These are phyloP conservation scores for Hypoxylon sp. DNA, from an alignment of 2,329 filamentous ascomycete genomes.

Conservation along the genomic window DNA sequence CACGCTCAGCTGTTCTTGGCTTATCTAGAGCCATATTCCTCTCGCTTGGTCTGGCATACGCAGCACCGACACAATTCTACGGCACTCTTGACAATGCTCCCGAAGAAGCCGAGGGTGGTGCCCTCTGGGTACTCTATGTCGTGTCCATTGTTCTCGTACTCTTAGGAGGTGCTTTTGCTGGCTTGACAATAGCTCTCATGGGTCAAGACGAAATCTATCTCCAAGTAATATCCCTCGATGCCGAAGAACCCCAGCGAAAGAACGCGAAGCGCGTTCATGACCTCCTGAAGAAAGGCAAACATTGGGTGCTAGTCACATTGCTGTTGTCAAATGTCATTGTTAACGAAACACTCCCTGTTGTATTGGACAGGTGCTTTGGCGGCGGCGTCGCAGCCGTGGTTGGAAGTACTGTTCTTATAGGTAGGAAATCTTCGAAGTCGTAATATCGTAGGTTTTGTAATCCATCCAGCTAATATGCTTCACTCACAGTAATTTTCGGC, in stretches of 20 bases:
- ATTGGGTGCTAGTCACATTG: slow-evolving; percentile 97
- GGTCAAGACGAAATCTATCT: slow-evolving; percentile 95
- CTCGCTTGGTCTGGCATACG: slow-evolving; percentile 57
- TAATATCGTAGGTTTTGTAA: not conserved
- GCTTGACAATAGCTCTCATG: slow-evolving; percentile 86
- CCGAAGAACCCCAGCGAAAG: slow-evolving; percentile 85
- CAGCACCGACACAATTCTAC: slow-evolving; percentile 61
- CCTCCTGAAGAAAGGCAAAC: slow-evolving; percentile 89
- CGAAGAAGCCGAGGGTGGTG: slow-evolving; percentile 71
- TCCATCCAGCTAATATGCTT: slow-evolving; percentile 44
- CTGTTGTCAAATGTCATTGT: slow-evolving; percentile 97
- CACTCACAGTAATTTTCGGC: slow-evolving; percentile 87
- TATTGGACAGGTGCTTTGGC: slow-evolving; percentile 92
- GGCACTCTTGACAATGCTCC: slow-evolving; percentile 62
- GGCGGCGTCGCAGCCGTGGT: slow-evolving; percentile 95
- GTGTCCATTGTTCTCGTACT: slow-evolving; percentile 86
- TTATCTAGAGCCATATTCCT: slow-evolving; percentile 60
- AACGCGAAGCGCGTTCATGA: slow-evolving; percentile 86
- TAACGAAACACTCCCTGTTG: slow-evolving; percentile 95
- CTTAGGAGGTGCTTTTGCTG: slow-evolving; percentile 92
- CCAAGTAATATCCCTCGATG: slow-evolving; percentile 90
- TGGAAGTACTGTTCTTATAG: slow-evolving; percentile 93
- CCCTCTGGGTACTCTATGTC: slow-evolving; percentile 84
- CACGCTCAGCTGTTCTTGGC: slow-evolving; percentile 65
- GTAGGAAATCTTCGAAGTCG: slow-evolving; percentile 65